Evolutionary conservation across 2,329 filamentous ascomycete species (phyloP).

Genomic region (Calonectria crousiana): DNA sequence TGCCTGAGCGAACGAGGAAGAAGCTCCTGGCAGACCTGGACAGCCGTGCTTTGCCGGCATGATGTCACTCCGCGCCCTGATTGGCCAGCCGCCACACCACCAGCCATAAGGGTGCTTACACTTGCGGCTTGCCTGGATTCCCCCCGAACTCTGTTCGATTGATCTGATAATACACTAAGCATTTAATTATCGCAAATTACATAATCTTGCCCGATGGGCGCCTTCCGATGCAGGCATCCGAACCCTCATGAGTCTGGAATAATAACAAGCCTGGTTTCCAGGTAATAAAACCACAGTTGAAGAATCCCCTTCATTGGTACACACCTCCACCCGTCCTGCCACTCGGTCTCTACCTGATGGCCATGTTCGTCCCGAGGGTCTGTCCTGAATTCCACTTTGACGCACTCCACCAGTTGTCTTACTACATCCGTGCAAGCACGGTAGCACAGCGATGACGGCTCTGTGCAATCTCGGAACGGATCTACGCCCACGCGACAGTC

Average conservation of each 20-base stretch:
- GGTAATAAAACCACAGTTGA: neutral
- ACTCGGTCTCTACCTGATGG: neutral
- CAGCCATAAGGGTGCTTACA: slow-evolving; percentile 27
- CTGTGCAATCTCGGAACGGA: neutral
- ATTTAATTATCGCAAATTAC: neutral
- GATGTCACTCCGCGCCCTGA: slow-evolving; percentile 32
- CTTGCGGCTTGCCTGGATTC: neutral
- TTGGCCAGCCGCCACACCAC: slow-evolving; percentile 26
- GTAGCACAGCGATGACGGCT: neutral
- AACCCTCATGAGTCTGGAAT: neutral
- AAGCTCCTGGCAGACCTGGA: neutral
- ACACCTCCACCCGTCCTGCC: neutral
- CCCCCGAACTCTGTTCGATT: neutral
- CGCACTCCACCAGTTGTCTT: neutral
- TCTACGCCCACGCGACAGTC: slow-evolving; percentile 6
- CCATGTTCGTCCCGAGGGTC: neutral
- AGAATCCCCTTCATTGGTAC: neutral
- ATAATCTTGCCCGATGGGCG: neutral
- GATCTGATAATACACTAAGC: slow-evolving; percentile 19
- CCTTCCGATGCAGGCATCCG: neutral
- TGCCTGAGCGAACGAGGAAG: slow-evolving; percentile 6
- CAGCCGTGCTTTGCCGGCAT: slow-evolving; percentile 43
- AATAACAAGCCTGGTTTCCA: neutral
- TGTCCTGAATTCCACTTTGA: neutral
- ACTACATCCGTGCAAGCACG: neutral